A percentile compares a stretch with the other conserved stretches of the same genome.
These are phyloP conservation scores for Termitomyces sp. DNA, from an alignment of 768 basidiomycete genomes.

Conservation along the genomic window DNA sequence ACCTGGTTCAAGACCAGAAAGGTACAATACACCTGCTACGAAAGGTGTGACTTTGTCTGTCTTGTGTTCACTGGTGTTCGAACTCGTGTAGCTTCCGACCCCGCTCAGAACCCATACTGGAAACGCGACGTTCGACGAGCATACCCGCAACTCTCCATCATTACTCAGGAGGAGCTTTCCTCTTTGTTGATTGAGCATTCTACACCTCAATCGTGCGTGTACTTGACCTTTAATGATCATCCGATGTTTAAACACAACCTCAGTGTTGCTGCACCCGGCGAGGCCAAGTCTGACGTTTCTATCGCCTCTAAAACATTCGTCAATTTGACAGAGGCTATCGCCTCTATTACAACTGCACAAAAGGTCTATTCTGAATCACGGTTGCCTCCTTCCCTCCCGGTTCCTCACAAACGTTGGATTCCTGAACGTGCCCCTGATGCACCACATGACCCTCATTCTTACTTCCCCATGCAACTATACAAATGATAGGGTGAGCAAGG, in stretches of 20 bases:
- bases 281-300: slow-evolving; percentile 39
- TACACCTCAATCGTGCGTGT: slow-evolving; percentile 53
- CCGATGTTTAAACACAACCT: background rate
- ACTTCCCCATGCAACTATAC: slow-evolving; percentile 80
- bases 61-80: background rate
- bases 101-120: slow-evolving; percentile 90
- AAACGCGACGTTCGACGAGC: slow-evolving; percentile 91
- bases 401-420: slow-evolving; percentile 64
- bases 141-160: slow-evolving; percentile 87
- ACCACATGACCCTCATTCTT: slow-evolving; percentile 77
- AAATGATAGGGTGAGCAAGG: slow-evolving; percentile 24
- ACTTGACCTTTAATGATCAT: background rate
- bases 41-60: slow-evolving; percentile 46
- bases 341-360: slow-evolving; percentile 48
- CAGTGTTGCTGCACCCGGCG: slow-evolving; percentile 52
- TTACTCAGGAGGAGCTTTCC: slow-evolving; percentile 82
- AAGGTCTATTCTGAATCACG: slow-evolving; percentile 57
- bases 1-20: slow-evolving; percentile 84
- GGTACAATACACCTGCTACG: slow-evolving; percentile 82
- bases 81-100: slow-evolving; percentile 57
- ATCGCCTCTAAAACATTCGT: slow-evolving; percentile 35
- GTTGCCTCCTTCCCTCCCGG: slow-evolving; percentile 73
- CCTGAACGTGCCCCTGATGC: slow-evolving; percentile 67
- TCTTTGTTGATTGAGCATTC: slow-evolving; percentile 79
- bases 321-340: slow-evolving; percentile 72